Evolutionary conservation across 805 yeast species (phyloP), one percentile per base, ranked within the genome.

Genomic region (Teunomyces panamensis): DNA sequence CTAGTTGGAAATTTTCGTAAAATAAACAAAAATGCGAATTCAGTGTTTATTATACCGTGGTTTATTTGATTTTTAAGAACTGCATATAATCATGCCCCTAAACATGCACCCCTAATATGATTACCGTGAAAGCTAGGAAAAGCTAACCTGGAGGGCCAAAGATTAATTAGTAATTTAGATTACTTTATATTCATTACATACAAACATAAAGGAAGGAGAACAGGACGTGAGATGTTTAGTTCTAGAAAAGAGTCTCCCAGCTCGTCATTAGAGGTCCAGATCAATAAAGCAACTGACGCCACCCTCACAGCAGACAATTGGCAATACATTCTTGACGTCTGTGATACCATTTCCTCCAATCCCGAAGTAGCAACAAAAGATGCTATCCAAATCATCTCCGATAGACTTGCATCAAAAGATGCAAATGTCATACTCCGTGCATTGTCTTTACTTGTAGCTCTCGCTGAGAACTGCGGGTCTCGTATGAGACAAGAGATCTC

Each of bases 401-500:
- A 49, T 11, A 55, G 71, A 30, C 53, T 73, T 37, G 48, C 54
- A 5, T 48, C 55, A 9, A 65, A 61, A 36, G 78, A 73, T 56
- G 78, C 78, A 20, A 73, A 73, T 50, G 68, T 66, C 3, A 61
- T 69, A 3, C 63, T 73, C 32, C 58, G 78, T 32, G 55, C 71
- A 1, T 56, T 71, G 28, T 60, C 75, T 2, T 57, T 73, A 16
- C 51, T 73, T 32, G 58, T 67, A 9, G 71, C 78, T 0, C 57
- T 65, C 14, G 77, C 74, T 9, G 77, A 73, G 51, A 73, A 73
- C 48, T 73, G 78, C 54, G 78, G 78, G 2, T 70, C 74, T 3
- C 51, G 76, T 26, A 71, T 73, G 73, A 62, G 66, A 49, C 77
- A 72, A 51, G 74, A 69, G 45, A 73, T 73, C 28, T 75, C 77